Evolutionary conservation across 176 grass and related monocot genomes (phyloP).

Genomic region (Aegilops sharonensis): DNA sequence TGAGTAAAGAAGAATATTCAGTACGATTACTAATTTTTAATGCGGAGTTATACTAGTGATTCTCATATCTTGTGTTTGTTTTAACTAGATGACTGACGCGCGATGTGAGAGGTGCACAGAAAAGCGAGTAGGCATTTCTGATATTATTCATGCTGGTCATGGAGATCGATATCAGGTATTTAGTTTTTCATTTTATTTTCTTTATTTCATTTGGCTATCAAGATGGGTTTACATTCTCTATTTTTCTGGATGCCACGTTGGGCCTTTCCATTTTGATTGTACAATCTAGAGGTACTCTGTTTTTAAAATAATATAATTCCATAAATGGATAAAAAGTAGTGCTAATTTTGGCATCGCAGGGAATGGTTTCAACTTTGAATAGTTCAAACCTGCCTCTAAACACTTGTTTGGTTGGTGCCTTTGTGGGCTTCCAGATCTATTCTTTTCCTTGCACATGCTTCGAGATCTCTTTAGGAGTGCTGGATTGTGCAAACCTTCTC

Average conservation of each 20-base stretch:
- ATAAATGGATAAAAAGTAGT: not conserved
- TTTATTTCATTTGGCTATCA: not conserved
- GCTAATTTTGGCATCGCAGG: not conserved
- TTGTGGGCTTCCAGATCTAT: conserved; percentile 3
- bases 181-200: not conserved
- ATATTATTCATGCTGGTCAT: conserved; percentile 84
- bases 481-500: not conserved
- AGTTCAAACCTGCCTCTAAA: not conserved
- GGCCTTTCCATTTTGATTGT: not conserved
- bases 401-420: not conserved
- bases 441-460: not conserved
- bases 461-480: not conserved
- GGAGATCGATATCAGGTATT: conserved; percentile 92
- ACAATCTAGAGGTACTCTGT: not conserved
- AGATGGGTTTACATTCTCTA: not conserved
- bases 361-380: not conserved
- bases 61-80: conserved; percentile 28
- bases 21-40: not conserved
- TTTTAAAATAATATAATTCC: not conserved
- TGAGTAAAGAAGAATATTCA: conserved; percentile 3
- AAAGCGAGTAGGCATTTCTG: conserved; percentile 78
- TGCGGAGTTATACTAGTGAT: not conserved
- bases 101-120: conserved; percentile 75
- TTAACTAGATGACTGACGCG: conserved; percentile 84
- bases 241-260: not conserved